Evolutionary conservation across 2,329 filamentous ascomycete genomes (phyloP).

Genomic region (Hypoxylon sp.): DNA sequence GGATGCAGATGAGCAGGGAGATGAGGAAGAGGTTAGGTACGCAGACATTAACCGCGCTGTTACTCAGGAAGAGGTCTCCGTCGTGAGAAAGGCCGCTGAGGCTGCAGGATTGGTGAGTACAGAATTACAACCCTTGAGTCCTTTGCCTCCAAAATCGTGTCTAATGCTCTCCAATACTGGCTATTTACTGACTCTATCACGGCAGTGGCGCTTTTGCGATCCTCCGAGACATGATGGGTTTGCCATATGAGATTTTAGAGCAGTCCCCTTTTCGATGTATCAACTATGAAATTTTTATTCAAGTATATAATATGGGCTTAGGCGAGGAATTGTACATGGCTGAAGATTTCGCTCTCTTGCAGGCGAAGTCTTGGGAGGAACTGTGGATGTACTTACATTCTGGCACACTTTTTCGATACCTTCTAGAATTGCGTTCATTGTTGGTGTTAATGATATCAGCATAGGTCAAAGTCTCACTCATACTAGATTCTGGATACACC

Average conservation of each 20-base stretch:
- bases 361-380: not conserved
- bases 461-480: constrained; percentile 14
- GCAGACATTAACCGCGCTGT: constrained; percentile 82
- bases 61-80: constrained; percentile 72
- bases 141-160: not conserved
- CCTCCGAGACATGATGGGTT: constrained; percentile 39
- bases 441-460: not conserved
- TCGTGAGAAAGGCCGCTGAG: constrained; percentile 75
- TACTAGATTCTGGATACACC: not conserved
- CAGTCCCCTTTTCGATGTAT: not conserved
- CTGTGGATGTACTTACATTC: not conserved
- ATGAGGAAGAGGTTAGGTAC: constrained; percentile 70
- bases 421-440: constrained; percentile 28
- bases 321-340: not conserved
- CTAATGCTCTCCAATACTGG: not conserved
- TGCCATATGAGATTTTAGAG: constrained; percentile 26
- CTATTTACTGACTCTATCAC: constrained; percentile 10
- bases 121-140: not conserved
- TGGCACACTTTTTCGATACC: not conserved
- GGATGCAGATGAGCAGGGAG: constrained; percentile 46
- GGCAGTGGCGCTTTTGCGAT: constrained; percentile 42
- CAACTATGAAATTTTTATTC: not conserved
- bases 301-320: not conserved
- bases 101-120: constrained; percentile 69
- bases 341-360: not conserved